A percentile compares a stretch with the other conserved stretches of the same genome.
Conservation (phyloP, 2,329 filamentous ascomycete species). For the Arthrobotrys sphaeroides region DNA sequence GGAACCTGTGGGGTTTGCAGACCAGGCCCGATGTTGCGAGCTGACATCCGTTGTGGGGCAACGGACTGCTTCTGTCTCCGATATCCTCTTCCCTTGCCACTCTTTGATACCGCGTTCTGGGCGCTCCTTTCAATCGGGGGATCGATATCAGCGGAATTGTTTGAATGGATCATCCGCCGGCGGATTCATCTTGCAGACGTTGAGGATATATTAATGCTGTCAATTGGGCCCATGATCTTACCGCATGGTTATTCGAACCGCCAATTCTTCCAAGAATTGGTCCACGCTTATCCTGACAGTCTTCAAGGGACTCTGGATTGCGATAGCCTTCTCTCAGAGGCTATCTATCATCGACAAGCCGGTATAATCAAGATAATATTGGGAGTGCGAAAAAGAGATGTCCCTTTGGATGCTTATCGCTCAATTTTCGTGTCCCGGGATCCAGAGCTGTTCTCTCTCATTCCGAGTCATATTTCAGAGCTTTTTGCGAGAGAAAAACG, state of each 20-base stretch:
- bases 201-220: neutral
- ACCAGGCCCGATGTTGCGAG: neutral
- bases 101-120: neutral
- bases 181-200: neutral
- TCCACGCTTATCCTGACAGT: neutral
- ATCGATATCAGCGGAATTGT: neutral
- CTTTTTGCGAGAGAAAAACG: too few species aligned
- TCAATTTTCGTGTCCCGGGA: too few species aligned
- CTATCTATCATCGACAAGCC: neutral
- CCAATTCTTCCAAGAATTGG: neutral
- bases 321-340: constrained; percentile 16
- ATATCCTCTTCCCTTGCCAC: neutral
- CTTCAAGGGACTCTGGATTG: neutral
- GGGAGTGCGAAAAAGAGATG: neutral
- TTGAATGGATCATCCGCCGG: neutral
- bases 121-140: neutral
- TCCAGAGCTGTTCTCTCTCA: too few species aligned
- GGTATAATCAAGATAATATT: neutral
- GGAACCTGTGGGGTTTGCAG: neutral
- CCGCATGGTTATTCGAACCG: neutral
- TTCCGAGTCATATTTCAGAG: too few species aligned
- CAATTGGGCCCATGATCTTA: neutral
- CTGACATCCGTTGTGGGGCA: neutral
- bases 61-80: neutral
- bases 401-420: too few species aligned